These are phyloP conservation scores for Crithidia acanthocephali DNA, from an alignment of 208 protist genomes.

Conservation along the genomic window DNA sequence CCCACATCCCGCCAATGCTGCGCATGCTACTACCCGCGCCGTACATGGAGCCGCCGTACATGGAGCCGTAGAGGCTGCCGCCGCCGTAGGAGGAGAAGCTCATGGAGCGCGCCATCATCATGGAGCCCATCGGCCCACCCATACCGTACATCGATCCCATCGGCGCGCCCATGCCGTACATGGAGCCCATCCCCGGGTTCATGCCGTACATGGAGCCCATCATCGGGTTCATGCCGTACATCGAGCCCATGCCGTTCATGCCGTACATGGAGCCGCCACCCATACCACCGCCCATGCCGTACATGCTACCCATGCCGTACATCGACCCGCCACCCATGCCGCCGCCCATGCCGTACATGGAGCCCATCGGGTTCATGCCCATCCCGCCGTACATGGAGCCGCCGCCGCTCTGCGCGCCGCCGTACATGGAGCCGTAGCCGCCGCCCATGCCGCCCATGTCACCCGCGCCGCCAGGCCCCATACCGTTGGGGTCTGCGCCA, in stretches of 20 bases:
- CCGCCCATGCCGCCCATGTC: neutral
- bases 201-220: slow-evolving; percentile 41
- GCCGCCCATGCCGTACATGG: slow-evolving; percentile 34
- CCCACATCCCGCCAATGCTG: slow-evolving; percentile 47
- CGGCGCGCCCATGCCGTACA: slow-evolving; percentile 25
- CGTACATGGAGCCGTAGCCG: slow-evolving; percentile 26
- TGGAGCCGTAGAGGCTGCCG: slow-evolving; percentile 38
- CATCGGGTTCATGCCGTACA: slow-evolving; percentile 33
- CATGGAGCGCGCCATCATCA: slow-evolving; percentile 34
- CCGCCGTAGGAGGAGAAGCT: slow-evolving; percentile 36
- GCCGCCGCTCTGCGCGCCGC: slow-evolving; percentile 5
- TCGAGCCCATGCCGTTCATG: slow-evolving; percentile 27
- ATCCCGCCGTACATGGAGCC: neutral
- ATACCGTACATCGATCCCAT: slow-evolving; percentile 54
- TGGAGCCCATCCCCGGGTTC: slow-evolving; percentile 19
- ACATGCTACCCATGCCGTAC: slow-evolving; percentile 31
- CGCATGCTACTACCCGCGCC: slow-evolving; percentile 14
- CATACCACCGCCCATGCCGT: slow-evolving; percentile 31
- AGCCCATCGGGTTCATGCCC: slow-evolving; percentile 20
- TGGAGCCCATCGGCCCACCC: slow-evolving; percentile 29
- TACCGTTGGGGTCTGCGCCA: neutral
- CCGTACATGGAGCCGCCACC: slow-evolving; percentile 35
- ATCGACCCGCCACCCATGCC: slow-evolving; percentile 10
- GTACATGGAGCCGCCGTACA: slow-evolving; percentile 18
- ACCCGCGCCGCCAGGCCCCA: neutral